Percentiles rank a stretch among this genome's conserved stretches.
These are phyloP conservation scores for Bimuria novae-zelandiae DNA, from an alignment of 2,329 filamentous ascomycete genomes.

Conservation along the genomic window DNA sequence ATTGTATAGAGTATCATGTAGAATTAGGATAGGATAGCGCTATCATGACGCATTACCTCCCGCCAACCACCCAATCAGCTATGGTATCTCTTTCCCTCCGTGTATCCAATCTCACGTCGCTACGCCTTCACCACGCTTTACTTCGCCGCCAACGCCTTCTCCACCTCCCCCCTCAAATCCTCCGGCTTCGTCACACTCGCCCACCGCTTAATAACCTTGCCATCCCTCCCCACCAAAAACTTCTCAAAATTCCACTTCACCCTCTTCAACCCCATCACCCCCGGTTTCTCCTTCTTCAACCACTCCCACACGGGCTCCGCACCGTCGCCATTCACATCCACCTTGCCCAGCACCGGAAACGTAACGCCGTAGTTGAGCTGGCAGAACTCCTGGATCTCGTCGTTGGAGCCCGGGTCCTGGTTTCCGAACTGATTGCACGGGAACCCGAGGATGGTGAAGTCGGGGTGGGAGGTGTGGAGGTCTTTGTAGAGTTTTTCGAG, in stretches of 20 bases:
- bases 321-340: conserved; percentile 82
- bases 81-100: neutral
- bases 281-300: conserved; percentile 73
- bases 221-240: conserved; percentile 86
- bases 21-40: too few relatives aligned
- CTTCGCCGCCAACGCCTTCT: conserved; percentile 65
- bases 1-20: too few relatives aligned
- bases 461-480: conserved; percentile 68
- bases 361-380: conserved; percentile 91
- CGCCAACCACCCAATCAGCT: neutral
- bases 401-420: conserved; percentile 80
- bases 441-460: conserved; percentile 90
- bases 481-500: conserved; percentile 89
- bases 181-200: conserved; percentile 88
- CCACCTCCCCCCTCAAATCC: conserved; percentile 72
- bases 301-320: conserved; percentile 81
- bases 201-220: conserved; percentile 84
- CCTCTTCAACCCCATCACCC: conserved; percentile 83
- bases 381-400: conserved; percentile 72
- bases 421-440: conserved; percentile 96
- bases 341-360: conserved; percentile 90
- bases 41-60: too few relatives aligned
- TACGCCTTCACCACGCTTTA: neutral
- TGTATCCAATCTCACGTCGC: neutral
- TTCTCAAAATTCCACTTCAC: conserved; percentile 99